Evolutionary conservation across 192 early-diverging fungal genomes (phyloP).

Genomic region (Backusella australiensis): DNA sequence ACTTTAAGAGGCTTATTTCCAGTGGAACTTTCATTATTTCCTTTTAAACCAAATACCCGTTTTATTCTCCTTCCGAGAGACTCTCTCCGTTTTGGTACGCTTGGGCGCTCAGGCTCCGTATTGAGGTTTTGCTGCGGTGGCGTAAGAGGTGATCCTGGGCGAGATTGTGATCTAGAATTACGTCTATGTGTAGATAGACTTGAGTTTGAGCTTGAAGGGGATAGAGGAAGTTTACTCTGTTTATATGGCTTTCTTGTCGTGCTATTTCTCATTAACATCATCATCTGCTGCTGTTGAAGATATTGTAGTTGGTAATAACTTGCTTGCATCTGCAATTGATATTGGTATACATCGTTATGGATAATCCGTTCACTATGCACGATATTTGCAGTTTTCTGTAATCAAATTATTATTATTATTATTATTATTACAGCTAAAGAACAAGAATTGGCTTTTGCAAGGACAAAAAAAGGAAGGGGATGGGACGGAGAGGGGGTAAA

Average conservation of each 20-base stretch:
- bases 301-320: conserved; percentile 10
- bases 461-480: not conserved
- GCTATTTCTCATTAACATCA: conserved; percentile 2
- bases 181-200: not conserved
- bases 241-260: not conserved
- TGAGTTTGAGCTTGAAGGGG: not conserved
- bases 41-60: conserved; percentile 1
- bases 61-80: conserved; percentile 5
- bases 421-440: not conserved
- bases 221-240: not conserved
- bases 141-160: not conserved
- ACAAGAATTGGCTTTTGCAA: not conserved
- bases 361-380: not conserved
- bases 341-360: conserved; percentile 1
- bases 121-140: not conserved
- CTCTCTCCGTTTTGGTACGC: conserved; percentile 1
- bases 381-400: not conserved
- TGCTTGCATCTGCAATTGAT: conserved; percentile 6
- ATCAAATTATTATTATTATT: not conserved
- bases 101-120: not conserved
- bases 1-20: not conserved
- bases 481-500: not conserved
- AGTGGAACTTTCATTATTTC: not conserved
- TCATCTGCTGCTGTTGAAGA: conserved; percentile 6
- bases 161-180: not conserved